phyloP scores from a whole-genome alignment of 2,329 filamentous ascomycete genomes.

The Pleurostoma richardsiae region DNA sequence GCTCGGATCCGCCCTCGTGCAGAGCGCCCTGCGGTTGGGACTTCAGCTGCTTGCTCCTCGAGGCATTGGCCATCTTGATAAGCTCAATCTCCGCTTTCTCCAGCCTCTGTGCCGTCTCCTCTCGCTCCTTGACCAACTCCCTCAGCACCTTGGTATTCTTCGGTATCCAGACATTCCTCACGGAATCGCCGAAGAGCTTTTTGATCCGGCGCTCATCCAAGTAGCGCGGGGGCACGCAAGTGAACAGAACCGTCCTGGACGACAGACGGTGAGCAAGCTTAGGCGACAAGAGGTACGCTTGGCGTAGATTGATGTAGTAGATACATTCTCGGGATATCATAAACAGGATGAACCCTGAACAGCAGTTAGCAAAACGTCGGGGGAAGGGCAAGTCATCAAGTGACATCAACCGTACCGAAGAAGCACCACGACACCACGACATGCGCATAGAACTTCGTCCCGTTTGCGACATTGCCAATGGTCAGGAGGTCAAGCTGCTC shows the following conservation, averaged over 20 bases:
- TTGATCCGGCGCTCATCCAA: slow-evolving; percentile 68
- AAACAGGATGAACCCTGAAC: slow-evolving; percentile 71
- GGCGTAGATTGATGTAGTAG: slow-evolving; percentile 89
- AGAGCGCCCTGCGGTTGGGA: neutral
- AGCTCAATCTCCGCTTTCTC: slow-evolving; percentile 12
- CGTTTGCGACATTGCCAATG: slow-evolving; percentile 46
- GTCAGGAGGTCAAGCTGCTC: slow-evolving; percentile 62
- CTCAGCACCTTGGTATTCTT: slow-evolving; percentile 71
- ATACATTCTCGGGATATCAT: slow-evolving; percentile 86
- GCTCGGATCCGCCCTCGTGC: slow-evolving; percentile 40
- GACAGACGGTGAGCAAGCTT: slow-evolving; percentile 81
- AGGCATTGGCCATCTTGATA: slow-evolving; percentile 64
- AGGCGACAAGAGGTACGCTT: slow-evolving; percentile 86
- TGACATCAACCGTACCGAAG: slow-evolving; percentile 40
- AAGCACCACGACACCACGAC: slow-evolving; percentile 77
- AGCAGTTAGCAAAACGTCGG: neutral
- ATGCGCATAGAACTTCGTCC: slow-evolving; percentile 72
- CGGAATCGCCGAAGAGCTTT: slow-evolving; percentile 71
- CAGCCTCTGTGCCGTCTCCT: slow-evolving; percentile 35
- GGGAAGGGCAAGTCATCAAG: no score
- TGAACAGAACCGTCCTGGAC: slow-evolving; percentile 88
- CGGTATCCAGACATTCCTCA: slow-evolving; percentile 80
- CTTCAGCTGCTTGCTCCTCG: slow-evolving; percentile 42
- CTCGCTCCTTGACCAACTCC: slow-evolving; percentile 70
- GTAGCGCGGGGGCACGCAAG: slow-evolving; percentile 74